Evolutionary conservation across 352 stramenopile genomes (phyloP), one percentile per base, ranked within the genome.

Genomic region (Peronospora destructor): DNA sequence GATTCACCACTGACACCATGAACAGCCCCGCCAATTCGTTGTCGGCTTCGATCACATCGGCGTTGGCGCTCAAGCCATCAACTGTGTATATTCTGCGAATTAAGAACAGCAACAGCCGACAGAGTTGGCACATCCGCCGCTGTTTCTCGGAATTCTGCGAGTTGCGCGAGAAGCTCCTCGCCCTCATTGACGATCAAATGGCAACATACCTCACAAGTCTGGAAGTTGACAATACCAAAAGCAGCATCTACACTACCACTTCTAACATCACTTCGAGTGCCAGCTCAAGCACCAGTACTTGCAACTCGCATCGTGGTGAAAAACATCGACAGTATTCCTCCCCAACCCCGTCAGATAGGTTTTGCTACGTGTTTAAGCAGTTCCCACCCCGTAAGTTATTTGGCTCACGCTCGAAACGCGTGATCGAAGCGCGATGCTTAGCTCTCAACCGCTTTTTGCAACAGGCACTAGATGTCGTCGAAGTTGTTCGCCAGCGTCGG

Each of bases 121-220:
- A 67, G 35, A 68, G 61, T 42, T 89, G 78, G 78, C 75, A 85
- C 51, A 49, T 87, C 21, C 73, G 71, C 30, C 73, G 78, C 11
- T 86, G 76, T 51, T 89, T 89, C 45, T 74, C 73, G 19, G 78
- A 89, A 35, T 89, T 89, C 43, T 80, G 72, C 29, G 78, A 86
- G 51, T 49, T 89, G 40, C 73, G 75, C 32, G 78, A 86, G 25
- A 77, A 83, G 36, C 68, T 89, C 47, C 46, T 86, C 29, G 59
- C 65, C 3, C 61, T 85, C 14, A 74, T 87, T 41, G 73, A 85
- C 19, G 64, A 73, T 34, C 45, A 64, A 13, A 70, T 60, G 49
- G 55, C 58, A n/a, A 35, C 19, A 29, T 66, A 69, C 41, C 56
- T 69, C 30, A 58, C 59, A 2, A 59, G 53, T 11, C 14, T 37